Conservation (phyloP, 2,329 filamentous ascomycete species). For the Dactylella cylindrospora region DNA sequence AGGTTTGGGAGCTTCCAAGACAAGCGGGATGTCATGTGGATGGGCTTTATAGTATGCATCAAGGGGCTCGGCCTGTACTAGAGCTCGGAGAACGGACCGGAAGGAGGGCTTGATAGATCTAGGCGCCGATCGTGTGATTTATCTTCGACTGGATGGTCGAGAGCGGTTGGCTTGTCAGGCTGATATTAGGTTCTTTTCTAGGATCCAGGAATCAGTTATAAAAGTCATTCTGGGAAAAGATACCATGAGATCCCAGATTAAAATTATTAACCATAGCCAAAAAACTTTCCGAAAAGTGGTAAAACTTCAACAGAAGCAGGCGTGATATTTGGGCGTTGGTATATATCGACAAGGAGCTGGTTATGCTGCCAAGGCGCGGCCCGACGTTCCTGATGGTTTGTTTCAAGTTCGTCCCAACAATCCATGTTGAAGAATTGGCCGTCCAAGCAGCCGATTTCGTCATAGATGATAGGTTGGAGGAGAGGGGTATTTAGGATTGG, state of each 20-base stretch:
- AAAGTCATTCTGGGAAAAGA: conserved; percentile 9
- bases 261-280: conserved; percentile 8
- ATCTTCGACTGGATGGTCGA: conserved; percentile 17
- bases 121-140: conserved; percentile 31
- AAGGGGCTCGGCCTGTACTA: too few relatives aligned
- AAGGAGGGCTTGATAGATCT: too few relatives aligned
- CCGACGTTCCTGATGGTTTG: conserved; percentile 29
- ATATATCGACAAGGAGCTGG: too few relatives aligned
- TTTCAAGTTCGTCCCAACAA: conserved; percentile 35
- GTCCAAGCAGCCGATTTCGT: conserved; percentile 9
- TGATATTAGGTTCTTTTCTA: too few relatives aligned
- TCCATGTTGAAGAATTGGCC: background rate
- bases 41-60: background rate
- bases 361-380: conserved; percentile 6
- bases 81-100: conserved; percentile 35
- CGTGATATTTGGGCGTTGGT: too few relatives aligned
- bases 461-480: background rate
- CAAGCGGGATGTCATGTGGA: conserved; percentile 8
- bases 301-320: too few relatives aligned
- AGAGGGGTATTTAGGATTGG: conserved; percentile 4
- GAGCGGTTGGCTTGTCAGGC: conserved; percentile 8
- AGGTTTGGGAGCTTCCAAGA: too few relatives aligned
- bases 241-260: conserved; percentile 10
- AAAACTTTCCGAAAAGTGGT: conserved; percentile 22
- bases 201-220: conserved; percentile 11